Evolutionary conservation across 805 yeast species (phyloP).

Genomic region (Middelhovenomyces tepae): DNA sequence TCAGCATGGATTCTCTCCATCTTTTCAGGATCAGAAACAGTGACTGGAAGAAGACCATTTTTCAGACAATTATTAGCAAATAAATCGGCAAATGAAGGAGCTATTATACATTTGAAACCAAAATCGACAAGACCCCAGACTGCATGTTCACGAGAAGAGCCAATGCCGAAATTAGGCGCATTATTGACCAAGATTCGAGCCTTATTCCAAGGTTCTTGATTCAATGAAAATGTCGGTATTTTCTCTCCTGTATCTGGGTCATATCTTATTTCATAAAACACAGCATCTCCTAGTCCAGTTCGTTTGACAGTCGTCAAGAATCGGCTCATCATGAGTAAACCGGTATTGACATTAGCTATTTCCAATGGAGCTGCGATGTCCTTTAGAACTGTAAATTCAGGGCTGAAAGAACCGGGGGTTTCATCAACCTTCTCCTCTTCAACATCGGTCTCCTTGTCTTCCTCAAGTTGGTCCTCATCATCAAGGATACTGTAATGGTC

Average conservation of each 20-base stretch:
- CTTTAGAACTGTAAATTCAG: slow-evolving; percentile 59
- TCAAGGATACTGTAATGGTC: too few relatives aligned
- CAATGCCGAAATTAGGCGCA: slow-evolving; percentile 96
- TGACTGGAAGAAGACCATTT: slow-evolving; percentile 84
- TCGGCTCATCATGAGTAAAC: slow-evolving; percentile 95
- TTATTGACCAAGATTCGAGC: slow-evolving; percentile 78
- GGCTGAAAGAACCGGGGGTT: slow-evolving; percentile 58
- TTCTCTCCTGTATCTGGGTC: slow-evolving; percentile 39
- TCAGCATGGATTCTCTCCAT: slow-evolving; percentile 72
- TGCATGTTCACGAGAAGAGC: slow-evolving; percentile 96
- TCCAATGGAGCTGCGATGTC: slow-evolving; percentile 88
- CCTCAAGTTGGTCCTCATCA: too few relatives aligned
- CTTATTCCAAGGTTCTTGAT: slow-evolving; percentile 68
- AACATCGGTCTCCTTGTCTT: slow-evolving; percentile 27
- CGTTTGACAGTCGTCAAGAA: slow-evolving; percentile 92
- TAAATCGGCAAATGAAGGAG: slow-evolving; percentile 95
- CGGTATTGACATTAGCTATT: slow-evolving; percentile 90
- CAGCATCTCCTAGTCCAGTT: slow-evolving; percentile 77
- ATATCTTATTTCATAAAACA: slow-evolving; percentile 81
- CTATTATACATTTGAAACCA: slow-evolving; percentile 87
- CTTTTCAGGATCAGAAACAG: slow-evolving; percentile 66
- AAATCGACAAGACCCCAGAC: slow-evolving; percentile 97
- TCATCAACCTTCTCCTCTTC: slow-evolving; percentile 23
- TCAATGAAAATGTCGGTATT: slow-evolving; percentile 79
- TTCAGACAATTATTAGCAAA: slow-evolving; percentile 92